A percentile compares a stretch with the other conserved stretches of the same genome.
Evolutionary conservation across 768 basidiomycete species (phyloP).

Genomic region (Holtermanniella nyarrowii): DNA sequence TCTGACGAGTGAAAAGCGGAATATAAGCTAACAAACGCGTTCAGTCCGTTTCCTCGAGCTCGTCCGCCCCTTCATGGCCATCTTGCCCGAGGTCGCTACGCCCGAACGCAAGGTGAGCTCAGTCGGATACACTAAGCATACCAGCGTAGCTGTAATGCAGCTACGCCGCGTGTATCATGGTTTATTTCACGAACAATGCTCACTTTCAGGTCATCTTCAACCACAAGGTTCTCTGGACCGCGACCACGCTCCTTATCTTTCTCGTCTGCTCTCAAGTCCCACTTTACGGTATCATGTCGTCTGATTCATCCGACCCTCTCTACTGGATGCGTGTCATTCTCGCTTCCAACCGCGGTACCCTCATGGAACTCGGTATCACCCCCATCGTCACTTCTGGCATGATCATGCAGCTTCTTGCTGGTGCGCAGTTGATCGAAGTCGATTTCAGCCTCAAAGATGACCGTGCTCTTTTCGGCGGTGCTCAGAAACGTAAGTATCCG

Average conservation of each 20-base stretch:
- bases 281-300: conserved; percentile 98
- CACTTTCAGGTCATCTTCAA: conserved; percentile 91
- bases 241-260: conserved; percentile 98
- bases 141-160: not conserved
- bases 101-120: conserved; percentile 84
- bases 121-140: too few relatives aligned
- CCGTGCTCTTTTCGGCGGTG: conserved; percentile 84
- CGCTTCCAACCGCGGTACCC: conserved; percentile 93
- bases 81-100: conserved; percentile 93
- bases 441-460: conserved; percentile 97
- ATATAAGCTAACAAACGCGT: too few relatives aligned
- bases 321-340: conserved; percentile 99
- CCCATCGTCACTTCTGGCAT: conserved; percentile 97
- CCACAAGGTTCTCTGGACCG: conserved; percentile 97
- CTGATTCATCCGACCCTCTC: conserved; percentile 95
- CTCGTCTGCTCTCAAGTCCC: conserved; percentile 98
- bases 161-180: not conserved
- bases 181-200: not conserved
- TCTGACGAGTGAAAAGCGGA: not conserved
- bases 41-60: conserved; percentile 94
- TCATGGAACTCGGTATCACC: conserved; percentile 98
- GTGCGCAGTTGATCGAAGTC: conserved; percentile 93
- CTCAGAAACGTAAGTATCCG: conserved; percentile 77
- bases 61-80: conserved; percentile 92
- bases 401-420: conserved; percentile 99